Evolutionary conservation across 352 stramenopile genomes (phyloP).

Genomic region (Phytopythium oedochilum): DNA sequence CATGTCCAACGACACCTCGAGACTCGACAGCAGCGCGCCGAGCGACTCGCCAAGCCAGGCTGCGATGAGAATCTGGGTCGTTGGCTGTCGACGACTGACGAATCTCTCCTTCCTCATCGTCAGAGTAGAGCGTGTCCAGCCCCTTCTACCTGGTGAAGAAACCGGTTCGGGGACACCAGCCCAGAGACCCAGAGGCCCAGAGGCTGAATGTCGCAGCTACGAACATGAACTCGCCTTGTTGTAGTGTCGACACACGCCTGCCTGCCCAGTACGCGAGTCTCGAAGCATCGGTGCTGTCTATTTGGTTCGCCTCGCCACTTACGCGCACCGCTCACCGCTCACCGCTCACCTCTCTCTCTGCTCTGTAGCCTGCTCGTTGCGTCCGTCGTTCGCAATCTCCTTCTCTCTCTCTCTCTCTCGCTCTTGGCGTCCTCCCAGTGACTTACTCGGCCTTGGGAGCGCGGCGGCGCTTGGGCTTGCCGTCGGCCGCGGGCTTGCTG

Average conservation of each 20-base stretch:
- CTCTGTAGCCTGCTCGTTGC: neutral
- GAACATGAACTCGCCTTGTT: neutral
- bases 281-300: too few relatives aligned
- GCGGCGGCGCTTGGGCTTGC: slow-evolving; percentile 51
- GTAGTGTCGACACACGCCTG: neutral
- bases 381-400: too few relatives aligned
- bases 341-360: neutral
- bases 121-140: slow-evolving; percentile 9
- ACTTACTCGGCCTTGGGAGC: slow-evolving; percentile 61
- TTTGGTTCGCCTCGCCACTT: too few relatives aligned
- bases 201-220: neutral
- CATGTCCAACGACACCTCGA: slow-evolving; percentile 30
- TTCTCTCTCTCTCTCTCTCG: neutral
- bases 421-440: too few relatives aligned
- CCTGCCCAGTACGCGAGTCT: too few relatives aligned
- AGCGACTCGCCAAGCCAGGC: slow-evolving; percentile 27
- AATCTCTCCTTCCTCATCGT: slow-evolving; percentile 13
- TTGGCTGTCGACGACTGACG: slow-evolving; percentile 23
- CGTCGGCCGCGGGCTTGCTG: slow-evolving; percentile 9
- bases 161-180: neutral
- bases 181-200: too few relatives aligned
- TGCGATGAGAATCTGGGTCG: slow-evolving; percentile 36
- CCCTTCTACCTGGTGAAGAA: neutral
- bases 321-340: too few relatives aligned
- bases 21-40: slow-evolving; percentile 24